Evolutionary conservation across 257 asterid genomes (phyloP), one percentile per base, ranked within the genome.

Genomic region (Solanum gracilifrons): DNA sequence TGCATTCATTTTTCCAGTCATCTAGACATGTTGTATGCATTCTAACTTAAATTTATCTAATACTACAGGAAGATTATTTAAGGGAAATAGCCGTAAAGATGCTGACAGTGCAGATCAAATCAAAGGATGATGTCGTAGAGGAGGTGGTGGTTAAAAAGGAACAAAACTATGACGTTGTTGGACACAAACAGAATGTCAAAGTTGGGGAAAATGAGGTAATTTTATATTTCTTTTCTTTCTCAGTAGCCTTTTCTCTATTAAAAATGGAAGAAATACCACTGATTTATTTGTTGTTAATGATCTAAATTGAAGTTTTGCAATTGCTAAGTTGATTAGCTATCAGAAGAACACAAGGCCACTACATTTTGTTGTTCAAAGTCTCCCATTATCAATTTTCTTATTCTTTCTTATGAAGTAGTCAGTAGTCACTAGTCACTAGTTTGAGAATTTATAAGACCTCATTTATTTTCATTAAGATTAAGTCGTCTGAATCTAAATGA

Each of bases 11-110:
- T 74, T 23, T 39, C 58, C 20, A n/a, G 35, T 76, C 11, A 37
- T 76, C 51, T 13, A 33, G 13, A n/a, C 60, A 39, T 13, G 83
- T 2, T 39, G 7, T 37, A n/a, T 76, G 60, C 60, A 23, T 76
- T n/a, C 25, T 39, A 23, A n/a, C 83, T 76, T 13, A 6, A 76
- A 37, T 12, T 37, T 39, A 12, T 76, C 83, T 12, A 7, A n/a
- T 76, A 13, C n/a, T 76, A 12, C 83, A 76, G 60, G 6, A 7
- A 12, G 35, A 76, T 76, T 37, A 39, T n/a, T 23, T 95, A 74
- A 91, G 94, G 90, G 91, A 93, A 90, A 93, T 95, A 89, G 92
- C 98, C 33, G 60, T 93, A 21, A 39, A n/a, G 33, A 6, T 76
- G 60, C 60, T 13, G 35, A 41, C 35, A 6, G 1, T 76, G 60